Base-by-base conservation (phyloP, 2,329 filamentous ascomycete species). In the Pseudogymnoascus sp. region DNA sequence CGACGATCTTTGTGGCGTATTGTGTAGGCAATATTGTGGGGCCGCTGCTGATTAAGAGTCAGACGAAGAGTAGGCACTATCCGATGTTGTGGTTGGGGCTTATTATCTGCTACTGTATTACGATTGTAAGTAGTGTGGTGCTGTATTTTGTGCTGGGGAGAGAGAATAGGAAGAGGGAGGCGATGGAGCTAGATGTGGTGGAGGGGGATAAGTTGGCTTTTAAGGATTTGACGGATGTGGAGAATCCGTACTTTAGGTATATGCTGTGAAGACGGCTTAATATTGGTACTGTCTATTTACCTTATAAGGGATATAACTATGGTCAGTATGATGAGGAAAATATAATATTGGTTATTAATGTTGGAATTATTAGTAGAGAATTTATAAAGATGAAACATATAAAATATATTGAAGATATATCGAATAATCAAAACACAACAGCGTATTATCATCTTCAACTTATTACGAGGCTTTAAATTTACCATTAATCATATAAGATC, bases 21-120 rank as follows among this genome's bases (percentile, higher is more conserved):
- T 89, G 87, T 62, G 85, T 91, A 5, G 84, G 88, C 1, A 91
- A 91, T 68, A 91, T 92, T 60, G 84, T 91, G 23, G 88, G 88
- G 0, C 89, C 89, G 3, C 87, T 89, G 74, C 77, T 91, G 40
- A 82, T 91, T 41, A 83, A 83, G 68, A 86, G 81, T n/a, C 77
- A 88, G 72, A 87, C 85, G 0, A 87, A 87, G 66, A 74, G 71
- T 0, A 71, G 81, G 58, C 89, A 91, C 73, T 91, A 91, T 69
- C 88, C 89, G 0, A 83, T 85, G 67, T 70, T 91, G 7, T 91
- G 88, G 88, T 76, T 82, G 0, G 88, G 88, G 0, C 71, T 92
- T 64, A 89, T 91, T 6, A 82, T 83, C 9, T 84, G 80, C 76
- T 91, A 90, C 69, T 83, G 83, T 60, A 86, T 91, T 65, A 87